These are phyloP conservation scores for Aureobasidium sp. DNA, from an alignment of 2,329 filamentous ascomycete genomes.

Conservation along the genomic window DNA sequence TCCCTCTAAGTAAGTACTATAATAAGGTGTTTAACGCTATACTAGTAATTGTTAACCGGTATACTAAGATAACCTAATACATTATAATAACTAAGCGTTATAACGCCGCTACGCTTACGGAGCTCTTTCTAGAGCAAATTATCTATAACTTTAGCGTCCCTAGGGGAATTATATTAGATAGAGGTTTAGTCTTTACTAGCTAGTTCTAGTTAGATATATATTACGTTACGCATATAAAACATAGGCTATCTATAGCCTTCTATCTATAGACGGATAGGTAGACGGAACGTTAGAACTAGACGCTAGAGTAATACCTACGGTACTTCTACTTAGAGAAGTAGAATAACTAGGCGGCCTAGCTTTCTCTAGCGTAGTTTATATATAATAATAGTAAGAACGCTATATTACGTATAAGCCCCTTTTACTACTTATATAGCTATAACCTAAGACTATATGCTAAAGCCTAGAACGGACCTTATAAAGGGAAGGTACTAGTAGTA, in stretches of 20 bases:
- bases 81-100: not conserved
- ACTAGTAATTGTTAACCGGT: not conserved
- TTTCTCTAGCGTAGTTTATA: slow-evolving; percentile 3
- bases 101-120: not conserved
- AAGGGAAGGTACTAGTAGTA: slow-evolving; percentile 6
- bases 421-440: slow-evolving; percentile 11
- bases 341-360: slow-evolving; percentile 2
- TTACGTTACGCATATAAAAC: slow-evolving; percentile 2
- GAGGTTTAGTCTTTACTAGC: slow-evolving; percentile 15
- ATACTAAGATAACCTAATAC: slow-evolving; percentile 2
- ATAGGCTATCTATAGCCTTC: slow-evolving; percentile 16
- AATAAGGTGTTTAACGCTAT: not conserved
- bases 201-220: slow-evolving; percentile 15
- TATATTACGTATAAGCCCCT: not conserved
- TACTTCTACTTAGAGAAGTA: slow-evolving; percentile 9
- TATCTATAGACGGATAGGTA: slow-evolving; percentile 19
- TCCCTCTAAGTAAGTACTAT: not conserved
- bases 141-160: not conserved
- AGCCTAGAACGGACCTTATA: slow-evolving; percentile 8
- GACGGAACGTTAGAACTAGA: slow-evolving; percentile 17
- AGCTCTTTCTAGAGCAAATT: not conserved
- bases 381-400: slow-evolving; percentile 14
- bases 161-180: slow-evolving; percentile 14
- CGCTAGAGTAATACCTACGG: slow-evolving; percentile 17
- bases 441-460: slow-evolving; percentile 1